Evolutionary conservation across 2,329 filamentous ascomycete species (phyloP).

Genomic region (Fusarium sp.): DNA sequence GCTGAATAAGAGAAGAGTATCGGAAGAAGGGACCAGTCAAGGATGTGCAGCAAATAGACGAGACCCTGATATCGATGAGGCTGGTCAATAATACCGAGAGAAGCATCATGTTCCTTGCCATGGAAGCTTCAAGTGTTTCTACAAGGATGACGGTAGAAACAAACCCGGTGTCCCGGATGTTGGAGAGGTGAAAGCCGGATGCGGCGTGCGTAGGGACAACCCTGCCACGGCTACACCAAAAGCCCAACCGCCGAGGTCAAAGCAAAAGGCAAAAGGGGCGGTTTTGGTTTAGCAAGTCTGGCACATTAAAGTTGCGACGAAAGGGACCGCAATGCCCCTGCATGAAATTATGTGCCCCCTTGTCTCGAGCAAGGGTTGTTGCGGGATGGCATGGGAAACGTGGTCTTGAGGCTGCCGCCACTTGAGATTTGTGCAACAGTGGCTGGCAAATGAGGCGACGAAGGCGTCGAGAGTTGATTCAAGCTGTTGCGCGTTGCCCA

Average conservation of each 20-base stretch:
- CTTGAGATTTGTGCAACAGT: constrained; percentile 21
- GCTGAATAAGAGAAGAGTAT: neutral
- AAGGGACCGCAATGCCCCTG: constrained; percentile 29
- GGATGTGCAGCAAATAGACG: constrained; percentile 4
- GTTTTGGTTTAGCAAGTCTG: neutral
- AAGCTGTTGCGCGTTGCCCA: neutral
- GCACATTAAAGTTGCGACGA: constrained; percentile 23
- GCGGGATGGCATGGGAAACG: constrained; percentile 12
- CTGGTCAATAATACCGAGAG: neutral
- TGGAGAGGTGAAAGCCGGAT: constrained; percentile 10
- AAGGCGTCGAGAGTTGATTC: neutral
- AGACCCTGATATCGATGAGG: constrained; percentile 1
- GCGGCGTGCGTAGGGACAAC: constrained; percentile 4
- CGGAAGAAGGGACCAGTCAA: neutral
- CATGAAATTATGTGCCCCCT: constrained; percentile 33
- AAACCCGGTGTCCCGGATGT: constrained; percentile 10
- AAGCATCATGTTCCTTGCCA: neutral
- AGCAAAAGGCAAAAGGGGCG: neutral
- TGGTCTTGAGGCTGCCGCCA: constrained; percentile 29
- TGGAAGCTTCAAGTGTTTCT: constrained; percentile 10
- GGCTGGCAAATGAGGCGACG: constrained; percentile 8
- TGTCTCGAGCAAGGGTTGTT: constrained; percentile 10
- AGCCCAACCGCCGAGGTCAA: neutral
- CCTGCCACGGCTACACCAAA: constrained; percentile 24
- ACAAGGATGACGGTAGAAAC: constrained; percentile 5